Evolutionary conservation across 225 moss, liverwort and hornwort genomes (phyloP).

Genomic region (Physcomitrellopsis africana): DNA sequence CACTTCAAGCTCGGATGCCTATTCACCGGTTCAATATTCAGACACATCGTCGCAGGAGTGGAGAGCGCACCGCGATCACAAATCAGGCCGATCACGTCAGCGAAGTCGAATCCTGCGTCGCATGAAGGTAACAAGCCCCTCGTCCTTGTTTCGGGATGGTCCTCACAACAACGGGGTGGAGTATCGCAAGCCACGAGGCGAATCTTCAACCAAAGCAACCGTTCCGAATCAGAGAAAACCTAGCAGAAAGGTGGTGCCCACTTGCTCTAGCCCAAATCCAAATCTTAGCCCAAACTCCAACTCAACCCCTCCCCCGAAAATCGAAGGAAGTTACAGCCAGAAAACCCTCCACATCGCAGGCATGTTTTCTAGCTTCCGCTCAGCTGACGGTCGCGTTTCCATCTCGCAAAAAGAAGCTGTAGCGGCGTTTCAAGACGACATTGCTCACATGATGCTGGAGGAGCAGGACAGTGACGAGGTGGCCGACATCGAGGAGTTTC

Average conservation of each 20-base stretch:
- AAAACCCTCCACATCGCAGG: slow-evolving; percentile 35
- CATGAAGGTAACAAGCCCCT: slow-evolving; percentile 48
- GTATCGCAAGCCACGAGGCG: neutral
- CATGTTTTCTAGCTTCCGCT: slow-evolving; percentile 32
- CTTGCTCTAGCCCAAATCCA: slow-evolving; percentile 35
- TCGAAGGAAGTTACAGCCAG: neutral
- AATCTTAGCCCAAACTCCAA: neutral
- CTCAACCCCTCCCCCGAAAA: slow-evolving; percentile 12
- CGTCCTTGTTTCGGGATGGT: slow-evolving; percentile 38
- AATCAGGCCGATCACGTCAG: slow-evolving; percentile 15
- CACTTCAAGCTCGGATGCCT: slow-evolving; percentile 28
- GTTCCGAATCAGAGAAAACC: slow-evolving; percentile 15
- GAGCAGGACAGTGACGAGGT: slow-evolving; percentile 28
- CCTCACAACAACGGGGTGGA: slow-evolving; percentile 9
- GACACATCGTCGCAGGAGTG: slow-evolving; percentile 31
- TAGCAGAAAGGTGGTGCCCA: slow-evolving; percentile 36
- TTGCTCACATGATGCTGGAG: slow-evolving; percentile 56
- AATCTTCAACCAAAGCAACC: neutral
- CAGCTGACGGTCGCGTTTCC: neutral
- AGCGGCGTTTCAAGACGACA: slow-evolving; percentile 50
- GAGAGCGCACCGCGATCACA: slow-evolving; percentile 18
- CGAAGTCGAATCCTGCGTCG: slow-evolving; percentile 10
- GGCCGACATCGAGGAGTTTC: slow-evolving; percentile 54
- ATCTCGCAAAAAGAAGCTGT: slow-evolving; percentile 35
- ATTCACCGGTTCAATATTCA: slow-evolving; percentile 36